Evolutionary conservation across 805 yeast species (phyloP).

Genomic region (Lipomyces mesembrius): DNA sequence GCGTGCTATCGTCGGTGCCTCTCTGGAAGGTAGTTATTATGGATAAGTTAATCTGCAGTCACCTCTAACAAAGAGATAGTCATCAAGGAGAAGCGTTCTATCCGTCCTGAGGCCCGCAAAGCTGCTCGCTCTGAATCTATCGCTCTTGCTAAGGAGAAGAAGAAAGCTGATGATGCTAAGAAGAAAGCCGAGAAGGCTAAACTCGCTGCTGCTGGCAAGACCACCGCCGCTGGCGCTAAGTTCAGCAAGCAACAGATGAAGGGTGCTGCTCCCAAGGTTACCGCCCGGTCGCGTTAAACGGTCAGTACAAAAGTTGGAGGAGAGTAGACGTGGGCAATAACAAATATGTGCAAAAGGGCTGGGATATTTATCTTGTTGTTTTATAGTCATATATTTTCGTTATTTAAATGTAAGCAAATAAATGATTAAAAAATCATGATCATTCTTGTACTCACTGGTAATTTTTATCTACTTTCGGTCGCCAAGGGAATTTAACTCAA

Average conservation of each 20-base stretch:
- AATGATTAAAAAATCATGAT: not conserved
- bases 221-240: slow-evolving; percentile 64
- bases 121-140: slow-evolving; percentile 93
- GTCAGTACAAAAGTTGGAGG: not conserved
- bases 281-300: slow-evolving; percentile 92
- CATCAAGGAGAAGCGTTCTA: slow-evolving; percentile 95
- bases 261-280: slow-evolving; percentile 98
- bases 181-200: slow-evolving; percentile 94
- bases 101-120: slow-evolving; percentile 97
- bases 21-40: slow-evolving; percentile 63
- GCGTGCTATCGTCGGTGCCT: slow-evolving; percentile 99
- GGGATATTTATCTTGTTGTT: slow-evolving; percentile 6
- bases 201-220: slow-evolving; percentile 54
- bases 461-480: no score
- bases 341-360: slow-evolving; percentile 1
- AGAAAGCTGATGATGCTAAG: slow-evolving; percentile 88
- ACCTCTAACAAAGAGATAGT: slow-evolving; percentile 47
- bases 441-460: not conserved
- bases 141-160: slow-evolving; percentile 54
- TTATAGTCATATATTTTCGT: slow-evolving; percentile 1
- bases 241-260: slow-evolving; percentile 95
- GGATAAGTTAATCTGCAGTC: not conserved
- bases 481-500: no score
- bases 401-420: slow-evolving; percentile 4
- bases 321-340: not conserved